phyloP scores from a whole-genome alignment of 805 yeast genomes.

The Scheffersomyces amazonensis region DNA sequence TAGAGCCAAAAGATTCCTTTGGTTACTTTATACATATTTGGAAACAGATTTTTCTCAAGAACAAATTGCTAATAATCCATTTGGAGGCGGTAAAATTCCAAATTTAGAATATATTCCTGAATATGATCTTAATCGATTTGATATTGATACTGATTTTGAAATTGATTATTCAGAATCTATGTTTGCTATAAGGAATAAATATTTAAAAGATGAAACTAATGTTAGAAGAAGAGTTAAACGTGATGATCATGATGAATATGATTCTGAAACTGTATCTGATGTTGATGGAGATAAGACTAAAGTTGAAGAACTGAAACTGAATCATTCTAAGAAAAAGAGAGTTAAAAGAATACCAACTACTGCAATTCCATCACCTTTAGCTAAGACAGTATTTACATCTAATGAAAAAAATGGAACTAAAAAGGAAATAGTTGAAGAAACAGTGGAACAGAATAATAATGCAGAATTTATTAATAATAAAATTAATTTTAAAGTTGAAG shows the following conservation, averaged over 20 bases:
- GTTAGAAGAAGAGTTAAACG: constrained; percentile 6
- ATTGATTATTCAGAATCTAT: constrained; percentile 46
- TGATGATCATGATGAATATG: neutral
- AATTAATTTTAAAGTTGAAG: neutral
- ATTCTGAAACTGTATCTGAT: neutral
- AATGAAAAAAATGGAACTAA: neutral
- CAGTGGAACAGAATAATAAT: neutral
- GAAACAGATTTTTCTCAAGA: constrained; percentile 65
- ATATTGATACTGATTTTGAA: constrained; percentile 48
- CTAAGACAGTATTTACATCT: neutral
- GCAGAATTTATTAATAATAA: neutral
- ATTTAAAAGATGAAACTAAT: constrained; percentile 38
- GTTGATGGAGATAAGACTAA: neutral
- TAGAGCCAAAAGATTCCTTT: constrained; percentile 71
- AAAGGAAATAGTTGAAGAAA: neutral
- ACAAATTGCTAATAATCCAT: constrained; percentile 56
- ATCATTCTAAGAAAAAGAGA: neutral
- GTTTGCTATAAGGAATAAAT: constrained; percentile 41
- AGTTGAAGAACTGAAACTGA: neutral
- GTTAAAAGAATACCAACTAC: neutral
- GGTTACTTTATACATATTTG: constrained; percentile 78
- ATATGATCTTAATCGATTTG: constrained; percentile 27
- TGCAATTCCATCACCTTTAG: neutral
- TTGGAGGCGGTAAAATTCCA: constrained; percentile 43
- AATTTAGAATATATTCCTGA: constrained; percentile 25